Conservation (phyloP, 331 rosid genomes). For the Saraca asoca region DNA sequence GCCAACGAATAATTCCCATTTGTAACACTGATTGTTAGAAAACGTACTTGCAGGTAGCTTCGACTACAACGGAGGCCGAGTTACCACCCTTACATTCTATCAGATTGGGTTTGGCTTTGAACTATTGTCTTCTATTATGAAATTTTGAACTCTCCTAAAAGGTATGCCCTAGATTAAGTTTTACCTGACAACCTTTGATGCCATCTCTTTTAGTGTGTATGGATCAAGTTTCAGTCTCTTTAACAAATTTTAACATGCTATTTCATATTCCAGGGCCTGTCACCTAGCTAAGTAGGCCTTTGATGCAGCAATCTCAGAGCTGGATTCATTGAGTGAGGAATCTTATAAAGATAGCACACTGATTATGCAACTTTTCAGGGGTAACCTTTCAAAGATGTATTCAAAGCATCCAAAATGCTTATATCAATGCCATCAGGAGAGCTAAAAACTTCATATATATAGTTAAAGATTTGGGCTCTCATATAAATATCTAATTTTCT, state of each 20-base stretch:
- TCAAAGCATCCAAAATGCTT: too few relatives aligned
- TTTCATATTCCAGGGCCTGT: conserved; percentile 55
- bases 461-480: too few relatives aligned
- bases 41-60: conserved; percentile 52
- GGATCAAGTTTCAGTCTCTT: too few relatives aligned
- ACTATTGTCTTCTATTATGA: conserved; percentile 71
- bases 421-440: too few relatives aligned
- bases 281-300: conserved; percentile 71
- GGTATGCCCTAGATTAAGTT: conserved; percentile 35
- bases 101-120: conserved; percentile 70
- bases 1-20: neutral
- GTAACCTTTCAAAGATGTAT: conserved; percentile 70
- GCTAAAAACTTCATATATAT: too few relatives aligned
- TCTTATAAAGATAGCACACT: conserved; percentile 73
- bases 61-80: conserved; percentile 51
- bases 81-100: conserved; percentile 61
- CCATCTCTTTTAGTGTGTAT: too few relatives aligned
- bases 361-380: conserved; percentile 70
- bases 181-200: neutral
- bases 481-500: too few relatives aligned
- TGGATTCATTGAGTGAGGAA: too few relatives aligned
- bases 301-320: conserved; percentile 68
- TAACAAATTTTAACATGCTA: too few relatives aligned
- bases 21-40: conserved; percentile 9
- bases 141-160: conserved; percentile 69